A percentile compares a stretch with the other conserved stretches of the same genome.
Conservation (phyloP, 495 filamentous ascomycete genomes). For the Xylaria scruposa region DNA sequence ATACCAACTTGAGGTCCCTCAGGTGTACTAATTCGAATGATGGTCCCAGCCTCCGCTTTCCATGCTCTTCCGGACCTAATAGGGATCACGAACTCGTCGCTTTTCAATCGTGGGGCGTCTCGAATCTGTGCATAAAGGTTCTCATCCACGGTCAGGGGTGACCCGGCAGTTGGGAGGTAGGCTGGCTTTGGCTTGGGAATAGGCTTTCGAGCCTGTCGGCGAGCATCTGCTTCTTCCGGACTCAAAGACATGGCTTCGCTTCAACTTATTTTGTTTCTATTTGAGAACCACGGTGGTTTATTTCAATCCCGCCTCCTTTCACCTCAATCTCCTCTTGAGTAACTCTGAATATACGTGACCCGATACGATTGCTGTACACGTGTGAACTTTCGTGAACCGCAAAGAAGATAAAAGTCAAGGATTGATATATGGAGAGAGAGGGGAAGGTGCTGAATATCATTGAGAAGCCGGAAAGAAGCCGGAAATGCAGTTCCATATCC, state of each 20-base stretch:
- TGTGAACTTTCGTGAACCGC: background rate
- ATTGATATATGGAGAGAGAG: background rate
- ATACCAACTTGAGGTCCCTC: constrained; percentile 73
- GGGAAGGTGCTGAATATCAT: background rate
- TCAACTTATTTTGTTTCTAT: background rate
- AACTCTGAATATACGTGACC: background rate
- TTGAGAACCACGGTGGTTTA: background rate
- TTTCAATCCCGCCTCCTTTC: background rate
- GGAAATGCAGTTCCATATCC: background rate
- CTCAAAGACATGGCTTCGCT: constrained; percentile 30
- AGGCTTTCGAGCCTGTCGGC: constrained; percentile 40
- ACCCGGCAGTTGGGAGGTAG: constrained; percentile 53
- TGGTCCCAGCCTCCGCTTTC: constrained; percentile 65
- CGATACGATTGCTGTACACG: background rate
- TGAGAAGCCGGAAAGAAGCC: background rate
- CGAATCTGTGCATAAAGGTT: constrained; percentile 49
- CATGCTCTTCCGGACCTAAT: constrained; percentile 69
- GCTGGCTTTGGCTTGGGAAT: constrained; percentile 53
- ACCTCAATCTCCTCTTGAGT: background rate
- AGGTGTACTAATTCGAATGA: constrained; percentile 75
- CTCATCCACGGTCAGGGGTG: constrained; percentile 52
- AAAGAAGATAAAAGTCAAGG: background rate
- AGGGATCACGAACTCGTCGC: constrained; percentile 54
- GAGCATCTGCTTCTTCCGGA: constrained; percentile 36
- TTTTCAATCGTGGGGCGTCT: constrained; percentile 40